Percentiles rank a stretch among this genome's conserved stretches.
Evolutionary conservation across 306 rosid genomes (phyloP).

Genomic region (cucumber (Cucumis sativus)): Cucumber_9930_V3 NC_026661.2:16283001-16283500

Average conservation of each 20-base stretch:
- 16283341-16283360: too few relatives aligned
- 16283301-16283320: too few relatives aligned
- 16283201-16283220: too few relatives aligned
- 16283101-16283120: constrained; percentile 52
- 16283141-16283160: constrained; percentile 84
- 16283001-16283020: background rate
- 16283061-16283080: constrained; percentile 50
- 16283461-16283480: background rate
- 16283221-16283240: too few relatives aligned
- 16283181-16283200: too few relatives aligned
- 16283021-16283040: background rate
- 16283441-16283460: background rate
- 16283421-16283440: background rate
- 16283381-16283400: too few relatives aligned
- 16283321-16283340: too few relatives aligned
- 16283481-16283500: background rate
- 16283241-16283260: too few relatives aligned
- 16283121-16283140: constrained; percentile 36
- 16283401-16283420: too few relatives aligned
- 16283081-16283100: constrained; percentile 44
- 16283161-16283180: constrained; percentile 35
- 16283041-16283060: background rate
- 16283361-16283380: too few relatives aligned
- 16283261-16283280: background rate
- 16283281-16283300: background rate